Evolutionary conservation across 2,329 filamentous ascomycete genomes (phyloP), one percentile per base, ranked within the genome.

Genomic region (Colletotrichum sp.): DNA sequence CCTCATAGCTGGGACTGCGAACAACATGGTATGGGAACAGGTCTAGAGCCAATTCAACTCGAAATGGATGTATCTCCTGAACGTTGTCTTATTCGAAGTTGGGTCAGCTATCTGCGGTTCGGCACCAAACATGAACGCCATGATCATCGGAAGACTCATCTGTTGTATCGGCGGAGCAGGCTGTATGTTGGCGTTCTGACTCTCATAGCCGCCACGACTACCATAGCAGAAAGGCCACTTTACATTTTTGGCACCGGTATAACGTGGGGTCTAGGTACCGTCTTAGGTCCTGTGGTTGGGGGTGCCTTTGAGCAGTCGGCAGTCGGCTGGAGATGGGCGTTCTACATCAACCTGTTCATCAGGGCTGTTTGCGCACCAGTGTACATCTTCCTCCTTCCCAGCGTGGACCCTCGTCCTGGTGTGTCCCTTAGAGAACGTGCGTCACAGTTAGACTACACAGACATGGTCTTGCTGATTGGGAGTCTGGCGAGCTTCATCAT

Each of bases 291-390:
- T 39, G 55, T 71, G 16, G 57, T 88, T 59, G 86, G 87, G 8
- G 87, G 86, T 18, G 85, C 82, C 0, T 88, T 88, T 67, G 80
- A 82, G 3, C 84, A 85, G 32, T 83, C 79, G 8, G 78, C 80
- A 3, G 85, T 83, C 4, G 82, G 81, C 2, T 88, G 86, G 86
- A 74, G 87, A 72, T 86, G 83, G 83, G 81, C 82, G 1, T 87
- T 87, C 65, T 92, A 92, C 77, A 88, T 91, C 80, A 91, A 91
- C 72, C 82, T 91, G 7, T 82, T 88, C 66, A 86, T 86, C 18
- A 88, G 82, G 18, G 86, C 80, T 16, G 69, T 82, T 79, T 74
- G 77, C 15, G 72, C 78, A 6, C 82, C 82, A 7, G 78, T 79
- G 21, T 82, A 79, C 55, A 18, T 84, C 43, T 80, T 82, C 26